phyloP scores from a whole-genome alignment of 2,329 filamentous ascomycete genomes.

The Rhexocercosporidium sp. region DNA sequence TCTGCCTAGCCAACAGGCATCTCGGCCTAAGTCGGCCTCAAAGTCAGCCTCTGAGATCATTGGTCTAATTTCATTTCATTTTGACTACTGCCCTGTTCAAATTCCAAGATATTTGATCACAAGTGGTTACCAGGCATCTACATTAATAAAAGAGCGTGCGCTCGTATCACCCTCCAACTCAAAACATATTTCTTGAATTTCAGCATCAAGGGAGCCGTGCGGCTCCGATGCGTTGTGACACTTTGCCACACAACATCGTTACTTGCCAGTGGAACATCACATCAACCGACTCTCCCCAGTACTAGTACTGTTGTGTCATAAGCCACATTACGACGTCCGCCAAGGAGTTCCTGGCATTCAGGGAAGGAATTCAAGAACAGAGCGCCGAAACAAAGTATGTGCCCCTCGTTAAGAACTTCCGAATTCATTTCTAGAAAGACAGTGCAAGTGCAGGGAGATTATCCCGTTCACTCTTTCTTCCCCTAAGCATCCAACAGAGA shows the following conservation, averaged over 20 bases:
- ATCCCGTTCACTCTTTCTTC: neutral
- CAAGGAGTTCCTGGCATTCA: neutral
- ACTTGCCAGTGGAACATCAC: neutral
- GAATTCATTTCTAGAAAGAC: neutral
- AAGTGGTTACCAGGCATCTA: slow-evolving; percentile 1
- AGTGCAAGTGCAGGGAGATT: neutral
- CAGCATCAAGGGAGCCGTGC: neutral
- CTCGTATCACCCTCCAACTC: slow-evolving; percentile 1
- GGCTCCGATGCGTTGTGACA: slow-evolving; percentile 1
- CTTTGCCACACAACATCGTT: neutral
- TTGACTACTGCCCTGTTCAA: neutral
- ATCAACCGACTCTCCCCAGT: neutral
- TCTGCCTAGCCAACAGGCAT: slow-evolving; percentile 3
- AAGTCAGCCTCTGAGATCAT: slow-evolving; percentile 1
- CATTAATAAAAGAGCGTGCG: neutral
- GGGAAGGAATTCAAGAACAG: neutral
- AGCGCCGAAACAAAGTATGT: neutral
- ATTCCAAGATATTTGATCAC: neutral
- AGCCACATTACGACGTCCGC: neutral
- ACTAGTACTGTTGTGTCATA: neutral
- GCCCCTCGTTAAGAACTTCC: neutral
- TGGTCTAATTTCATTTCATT: neutral
- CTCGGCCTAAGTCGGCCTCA: neutral
- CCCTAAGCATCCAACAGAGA: neutral
- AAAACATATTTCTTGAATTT: slow-evolving; percentile 1